These are phyloP conservation scores for Fusarium transvaalense DNA, from an alignment of 2,329 filamentous ascomycete genomes.

Conservation along the genomic window DNA sequence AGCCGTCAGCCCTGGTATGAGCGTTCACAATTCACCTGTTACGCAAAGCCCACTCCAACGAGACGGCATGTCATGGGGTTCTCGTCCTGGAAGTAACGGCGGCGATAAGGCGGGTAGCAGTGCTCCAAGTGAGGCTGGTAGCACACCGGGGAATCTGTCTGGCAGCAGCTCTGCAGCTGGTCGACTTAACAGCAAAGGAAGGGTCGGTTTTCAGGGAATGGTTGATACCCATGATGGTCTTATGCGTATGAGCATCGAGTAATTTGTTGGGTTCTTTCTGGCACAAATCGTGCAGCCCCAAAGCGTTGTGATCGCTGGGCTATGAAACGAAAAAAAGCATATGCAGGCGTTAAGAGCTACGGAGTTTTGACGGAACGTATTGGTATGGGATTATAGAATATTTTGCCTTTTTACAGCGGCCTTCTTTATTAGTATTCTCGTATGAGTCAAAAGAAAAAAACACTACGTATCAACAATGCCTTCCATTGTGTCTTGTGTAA, in stretches of 20 bases:
- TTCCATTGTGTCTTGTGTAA: constrained; percentile 40
- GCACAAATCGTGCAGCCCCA: constrained; percentile 1
- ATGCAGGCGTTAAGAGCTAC: constrained; percentile 38
- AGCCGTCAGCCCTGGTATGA: constrained; percentile 92
- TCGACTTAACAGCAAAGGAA: constrained; percentile 66
- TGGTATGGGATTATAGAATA: constrained; percentile 24
- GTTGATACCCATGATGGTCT: constrained; percentile 93
- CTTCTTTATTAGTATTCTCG: constrained; percentile 37
- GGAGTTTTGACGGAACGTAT: constrained; percentile 24
- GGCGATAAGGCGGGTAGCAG: constrained; percentile 65
- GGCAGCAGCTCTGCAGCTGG: constrained; percentile 54
- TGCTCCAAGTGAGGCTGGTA: constrained; percentile 65
- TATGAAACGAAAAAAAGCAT: constrained; percentile 33
- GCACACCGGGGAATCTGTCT: constrained; percentile 50
- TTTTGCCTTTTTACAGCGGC: constrained; percentile 22
- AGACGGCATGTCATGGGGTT: constrained; percentile 79
- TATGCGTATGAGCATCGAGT: constrained; percentile 98
- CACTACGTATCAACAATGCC: constrained; percentile 22
- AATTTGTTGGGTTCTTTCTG: constrained; percentile 30
- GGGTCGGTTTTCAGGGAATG: constrained; percentile 91
- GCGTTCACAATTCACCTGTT: constrained; percentile 88
- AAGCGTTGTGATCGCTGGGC: constrained; percentile 7
- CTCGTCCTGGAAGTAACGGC: constrained; percentile 72
- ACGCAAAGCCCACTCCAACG: constrained; percentile 85
- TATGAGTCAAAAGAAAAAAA: constrained; percentile 11